Base-by-base conservation (phyloP, 169 alveolate species). In the Theileria sp. region DNA sequence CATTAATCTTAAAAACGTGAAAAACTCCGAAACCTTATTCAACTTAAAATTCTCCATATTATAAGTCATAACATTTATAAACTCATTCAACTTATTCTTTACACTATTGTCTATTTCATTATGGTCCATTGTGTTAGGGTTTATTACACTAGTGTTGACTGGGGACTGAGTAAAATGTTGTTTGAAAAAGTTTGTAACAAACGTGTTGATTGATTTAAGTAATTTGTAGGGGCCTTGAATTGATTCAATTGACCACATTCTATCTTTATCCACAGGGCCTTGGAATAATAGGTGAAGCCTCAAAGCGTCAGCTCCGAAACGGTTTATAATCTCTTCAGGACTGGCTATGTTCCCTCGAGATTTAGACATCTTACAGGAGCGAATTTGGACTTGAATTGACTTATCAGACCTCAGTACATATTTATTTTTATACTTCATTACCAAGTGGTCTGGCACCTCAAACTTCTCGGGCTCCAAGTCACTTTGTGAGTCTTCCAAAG, bases 291-390 rank as follows among this genome's bases (percentile, higher is more conserved):
- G 86, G 67, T 94, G 89, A 30, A 94, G 65, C 58, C 98, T 77
- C 60, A 94, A 85, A 32, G 95, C 87, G 75, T 95, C 98, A 6
- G 95, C 94, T 4, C 98, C 97, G 66, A 81, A 89, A 30, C 54
- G 72, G 7, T 80, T 78, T 6, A 89, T 84, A 8, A 92, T 75
- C 8, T 77, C 93, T 15, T 79, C 82, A 23, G 98, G 98, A 32
- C 72, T 74, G 4, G 93, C 88, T 25, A 94, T 94, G 75, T 95
- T 95, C 21, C 93, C 92, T 70, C 85, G 92, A 6, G 97, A 93
- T 66, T 95, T 95, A 5, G 96, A 92, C 98, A 95, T 95, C 72
- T 95, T 95, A 77, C 91, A 95, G 54, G 60, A 85, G 21, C 80
- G 88, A 15, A 89, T 71, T 8, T 54, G 26, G 23, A 84, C 87